Conservation (phyloP, 2,329 filamentous ascomycete species). For the Lasiodiplodia theobromae region DNA sequence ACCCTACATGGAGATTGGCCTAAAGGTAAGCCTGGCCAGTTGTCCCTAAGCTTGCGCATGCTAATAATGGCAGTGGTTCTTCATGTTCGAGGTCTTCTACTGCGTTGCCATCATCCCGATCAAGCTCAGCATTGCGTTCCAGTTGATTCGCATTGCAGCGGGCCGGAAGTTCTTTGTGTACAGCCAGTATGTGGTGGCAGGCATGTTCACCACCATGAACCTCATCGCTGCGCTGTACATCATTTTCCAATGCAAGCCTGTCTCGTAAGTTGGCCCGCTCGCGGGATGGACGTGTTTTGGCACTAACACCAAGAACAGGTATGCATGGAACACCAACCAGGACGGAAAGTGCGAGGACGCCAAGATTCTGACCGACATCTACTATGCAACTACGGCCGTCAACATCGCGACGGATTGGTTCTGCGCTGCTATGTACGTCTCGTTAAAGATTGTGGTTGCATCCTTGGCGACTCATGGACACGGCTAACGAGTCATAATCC, state of each 20-base stretch:
- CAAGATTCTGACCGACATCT: slow-evolving; percentile 40
- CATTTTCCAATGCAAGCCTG: slow-evolving; percentile 46
- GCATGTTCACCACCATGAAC: slow-evolving; percentile 42
- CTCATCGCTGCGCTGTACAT: slow-evolving; percentile 45
- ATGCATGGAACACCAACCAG: slow-evolving; percentile 39
- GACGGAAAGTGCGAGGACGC: slow-evolving; percentile 40
- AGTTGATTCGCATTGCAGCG: slow-evolving; percentile 45
- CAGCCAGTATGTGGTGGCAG: slow-evolving; percentile 40
- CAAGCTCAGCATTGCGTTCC: slow-evolving; percentile 48
- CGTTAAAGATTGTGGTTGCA: not conserved
- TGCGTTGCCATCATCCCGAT: slow-evolving; percentile 46
- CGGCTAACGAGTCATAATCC: slow-evolving; percentile 15
- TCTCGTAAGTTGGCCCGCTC: slow-evolving; percentile 33
- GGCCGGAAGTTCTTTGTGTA: slow-evolving; percentile 38
- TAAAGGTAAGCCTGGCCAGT: slow-evolving; percentile 23
- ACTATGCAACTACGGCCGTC: slow-evolving; percentile 46
- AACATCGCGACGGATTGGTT: slow-evolving; percentile 49
- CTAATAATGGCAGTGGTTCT: slow-evolving; percentile 42
- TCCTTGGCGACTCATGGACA: not conserved
- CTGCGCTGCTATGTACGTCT: slow-evolving; percentile 41
- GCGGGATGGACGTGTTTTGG: not conserved
- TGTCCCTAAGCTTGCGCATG: not conserved
- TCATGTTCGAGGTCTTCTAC: slow-evolving; percentile 48
- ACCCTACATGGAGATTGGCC: slow-evolving; percentile 35
- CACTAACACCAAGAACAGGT: slow-evolving; percentile 32